A percentile compares a stretch with the other conserved stretches of the same genome.
These are phyloP conservation scores for Vitis labrusca DNA, from an alignment of 164 flowering plant genomes.

Conservation along the genomic window DNA sequence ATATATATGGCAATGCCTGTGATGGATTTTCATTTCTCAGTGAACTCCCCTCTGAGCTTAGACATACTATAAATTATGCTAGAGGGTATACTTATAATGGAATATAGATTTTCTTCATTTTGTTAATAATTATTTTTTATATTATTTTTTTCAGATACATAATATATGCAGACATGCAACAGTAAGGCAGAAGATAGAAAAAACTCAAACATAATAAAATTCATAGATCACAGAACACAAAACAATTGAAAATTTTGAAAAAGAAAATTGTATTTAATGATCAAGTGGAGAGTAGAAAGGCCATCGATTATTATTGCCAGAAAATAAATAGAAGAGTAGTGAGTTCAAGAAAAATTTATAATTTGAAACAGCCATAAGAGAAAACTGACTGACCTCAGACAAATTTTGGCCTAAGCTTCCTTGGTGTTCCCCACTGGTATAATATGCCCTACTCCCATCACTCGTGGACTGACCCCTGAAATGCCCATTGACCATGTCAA, in stretches of 20 bases:
- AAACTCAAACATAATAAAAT: not conserved
- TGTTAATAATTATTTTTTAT: too few species aligned
- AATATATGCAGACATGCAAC: too few species aligned
- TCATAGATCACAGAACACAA: too few species aligned
- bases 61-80: too few species aligned
- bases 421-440: conserved; percentile 18
- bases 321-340: not conserved
- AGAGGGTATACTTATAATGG: too few species aligned
- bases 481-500: conserved; percentile 38
- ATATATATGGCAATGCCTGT: too few species aligned
- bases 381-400: conserved; percentile 47
- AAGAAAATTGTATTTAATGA: not conserved
- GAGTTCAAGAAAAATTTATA: not conserved
- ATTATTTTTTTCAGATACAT: too few species aligned
- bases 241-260: not conserved
- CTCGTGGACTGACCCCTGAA: conserved; percentile 18
- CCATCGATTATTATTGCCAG: not conserved
- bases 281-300: not conserved
- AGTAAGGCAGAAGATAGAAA: not conserved
- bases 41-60: too few species aligned
- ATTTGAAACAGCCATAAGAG: conserved; percentile 17
- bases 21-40: too few species aligned
- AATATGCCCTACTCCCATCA: conserved; percentile 20
- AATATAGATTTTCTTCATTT: too few species aligned
- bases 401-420: conserved; percentile 31